Base-by-base conservation (phyloP, 1,284 basidiomycete species). In the Coniophora puteana region DNA sequence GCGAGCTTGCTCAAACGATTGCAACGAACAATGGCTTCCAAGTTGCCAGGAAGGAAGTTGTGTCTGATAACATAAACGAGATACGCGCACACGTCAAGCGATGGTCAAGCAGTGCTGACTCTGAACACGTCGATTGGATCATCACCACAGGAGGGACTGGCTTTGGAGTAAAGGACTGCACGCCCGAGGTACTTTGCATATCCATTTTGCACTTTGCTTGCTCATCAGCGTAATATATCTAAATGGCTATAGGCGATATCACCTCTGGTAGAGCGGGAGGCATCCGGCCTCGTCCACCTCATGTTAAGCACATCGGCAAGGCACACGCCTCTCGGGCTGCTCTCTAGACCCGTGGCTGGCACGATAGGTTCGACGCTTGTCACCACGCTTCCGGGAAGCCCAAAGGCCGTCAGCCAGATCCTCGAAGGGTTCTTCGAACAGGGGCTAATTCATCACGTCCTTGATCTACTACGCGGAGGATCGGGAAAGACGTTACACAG, bases 61-160 rank as follows among this genome's bases (percentile, higher is more conserved):
- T 89, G 1, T 72, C 85, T 27, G 89, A 92, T 53, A 80, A 88
- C 35, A 72, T 34, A 48, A 53, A 0, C 55, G 55, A 28, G 86
- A 91, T 35, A 68, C 66, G n/a, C n/a, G n/a, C n/a, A n/a, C n/a
- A n/a, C n/a, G n/a, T n/a, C n/a, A n/a, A 21, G 52, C 58, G 7
- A 58, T 59, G 6, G 66, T 89, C 10, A 62, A 59, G 37, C 52
- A 54, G 8, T 81, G 78, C 72, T 66, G 61, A n/a, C 61, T 3
- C 54, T 65, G 67, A 62, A 4, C 54, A 66, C 13, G 59, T 80
- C n/a, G 82, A 89, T 56, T 80, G 79, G 74, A 72, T 90, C 46
- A 66, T 93, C 44, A 89, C 89, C 4, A 88, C 85, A 0, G 91
- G 91, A 8, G 91, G 91, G 2, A 94, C 91, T 0, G 91, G 91